Conservation (phyloP, 1,284 basidiomycete species). For the Ustilago cynodontis region DNA sequence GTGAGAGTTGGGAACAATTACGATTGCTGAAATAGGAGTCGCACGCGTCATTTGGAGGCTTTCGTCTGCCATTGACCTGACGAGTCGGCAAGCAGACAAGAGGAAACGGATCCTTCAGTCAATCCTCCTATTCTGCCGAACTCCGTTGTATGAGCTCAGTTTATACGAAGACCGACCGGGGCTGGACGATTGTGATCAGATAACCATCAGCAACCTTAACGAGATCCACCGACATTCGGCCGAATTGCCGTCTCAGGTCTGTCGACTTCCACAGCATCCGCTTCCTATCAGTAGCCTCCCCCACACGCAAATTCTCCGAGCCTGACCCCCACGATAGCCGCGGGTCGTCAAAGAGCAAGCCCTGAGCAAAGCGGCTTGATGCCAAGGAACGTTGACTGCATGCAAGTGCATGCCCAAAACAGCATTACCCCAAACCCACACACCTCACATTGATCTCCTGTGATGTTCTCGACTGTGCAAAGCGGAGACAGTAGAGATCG, state of each 20-base stretch:
- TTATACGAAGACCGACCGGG: constrained; percentile 1
- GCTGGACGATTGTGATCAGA: constrained; percentile 3
- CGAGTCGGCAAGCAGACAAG: background rate
- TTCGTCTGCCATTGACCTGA: background rate
- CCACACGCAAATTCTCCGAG: constrained; percentile 1
- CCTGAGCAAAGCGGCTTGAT: background rate
- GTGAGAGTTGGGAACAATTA: background rate
- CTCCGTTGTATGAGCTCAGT: background rate
- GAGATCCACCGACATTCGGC: constrained; percentile 22
- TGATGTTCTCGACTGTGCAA: background rate
- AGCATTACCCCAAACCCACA: background rate
- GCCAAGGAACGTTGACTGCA: background rate
- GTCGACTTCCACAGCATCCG: background rate
- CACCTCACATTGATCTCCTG: background rate
- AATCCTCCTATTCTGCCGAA: background rate
- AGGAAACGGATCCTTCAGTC: background rate
- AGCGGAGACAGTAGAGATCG: background rate
- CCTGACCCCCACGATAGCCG: background rate
- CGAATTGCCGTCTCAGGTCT: constrained; percentile 1
- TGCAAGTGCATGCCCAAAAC: background rate
- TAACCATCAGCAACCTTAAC: background rate
- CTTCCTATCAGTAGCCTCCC: background rate
- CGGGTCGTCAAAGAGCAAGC: background rate
- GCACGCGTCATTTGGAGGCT: background rate
- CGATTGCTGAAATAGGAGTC: background rate